phyloP scores from a whole-genome alignment of 2,329 filamentous ascomycete genomes.

The Penicillium nordicum region DNA sequence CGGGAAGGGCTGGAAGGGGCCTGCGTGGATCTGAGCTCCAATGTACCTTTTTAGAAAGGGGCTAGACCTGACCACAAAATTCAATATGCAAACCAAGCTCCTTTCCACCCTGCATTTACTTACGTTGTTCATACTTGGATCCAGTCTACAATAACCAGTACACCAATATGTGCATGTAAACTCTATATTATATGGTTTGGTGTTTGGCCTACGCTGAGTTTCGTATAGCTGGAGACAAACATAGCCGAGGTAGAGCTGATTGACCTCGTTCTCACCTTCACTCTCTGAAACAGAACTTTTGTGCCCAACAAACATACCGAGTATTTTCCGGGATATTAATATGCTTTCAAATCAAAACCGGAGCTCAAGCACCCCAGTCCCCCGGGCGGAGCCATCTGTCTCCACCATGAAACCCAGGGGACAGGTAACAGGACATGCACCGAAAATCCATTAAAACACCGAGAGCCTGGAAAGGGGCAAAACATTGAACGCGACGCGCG shows the following conservation, averaged over 20 bases:
- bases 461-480: slow-evolving; percentile 7
- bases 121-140: not conserved
- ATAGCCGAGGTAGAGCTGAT: not conserved
- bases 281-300: not conserved
- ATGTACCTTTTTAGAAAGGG: not conserved
- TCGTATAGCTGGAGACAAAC: not conserved
- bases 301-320: not conserved
- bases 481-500: slow-evolving; percentile 2
- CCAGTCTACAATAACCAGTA: not conserved
- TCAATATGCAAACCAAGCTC: not conserved
- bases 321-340: not conserved
- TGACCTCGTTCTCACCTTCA: not conserved
- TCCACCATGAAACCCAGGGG: slow-evolving; percentile 8
- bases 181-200: not conserved
- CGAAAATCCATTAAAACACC: slow-evolving; percentile 7
- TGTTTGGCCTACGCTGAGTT: not conserved
- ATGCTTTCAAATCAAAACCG: not conserved
- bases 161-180: not conserved
- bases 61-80: not conserved
- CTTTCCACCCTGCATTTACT: not conserved
- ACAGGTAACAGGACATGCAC: slow-evolving; percentile 7
- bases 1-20: slow-evolving; percentile 9
- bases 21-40: slow-evolving; percentile 3
- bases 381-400: not conserved
- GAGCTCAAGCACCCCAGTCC: not conserved